These are phyloP conservation scores for Thymus quinquecostatus DNA, from an alignment of 257 asterid genomes.

Conservation along the genomic window DNA sequence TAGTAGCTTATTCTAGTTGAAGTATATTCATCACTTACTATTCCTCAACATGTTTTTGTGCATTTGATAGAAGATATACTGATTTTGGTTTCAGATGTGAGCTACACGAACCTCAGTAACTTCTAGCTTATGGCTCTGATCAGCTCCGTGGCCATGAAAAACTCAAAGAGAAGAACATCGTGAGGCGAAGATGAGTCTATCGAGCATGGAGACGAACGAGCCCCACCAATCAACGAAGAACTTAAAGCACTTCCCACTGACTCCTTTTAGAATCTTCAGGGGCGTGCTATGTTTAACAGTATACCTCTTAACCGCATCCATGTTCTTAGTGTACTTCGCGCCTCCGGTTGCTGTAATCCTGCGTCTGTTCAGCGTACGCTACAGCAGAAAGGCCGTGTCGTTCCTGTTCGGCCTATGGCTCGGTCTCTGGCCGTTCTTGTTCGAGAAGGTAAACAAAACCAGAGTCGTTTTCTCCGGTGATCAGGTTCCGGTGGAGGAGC, in stretches of 20 bases:
- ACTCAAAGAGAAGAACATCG: conserved; percentile 14
- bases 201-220: conserved; percentile 26
- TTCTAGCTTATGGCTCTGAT: conserved; percentile 15
- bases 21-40: no score
- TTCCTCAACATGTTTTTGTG: no score
- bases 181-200: conserved; percentile 17
- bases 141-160: conserved; percentile 6
- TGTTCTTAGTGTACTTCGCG: conserved; percentile 67
- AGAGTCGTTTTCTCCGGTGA: conserved; percentile 86
- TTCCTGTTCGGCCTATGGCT: conserved; percentile 81
- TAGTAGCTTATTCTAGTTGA: no score
- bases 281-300: conserved; percentile 65
- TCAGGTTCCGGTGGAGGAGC: conserved; percentile 65
- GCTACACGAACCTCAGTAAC: conserved; percentile 3
- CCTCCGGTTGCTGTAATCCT: conserved; percentile 54
- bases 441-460: conserved; percentile 83
- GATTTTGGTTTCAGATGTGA: conserved; percentile 32
- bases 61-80: neutral
- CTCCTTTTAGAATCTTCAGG: conserved; percentile 64
- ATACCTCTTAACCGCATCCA: conserved; percentile 71
- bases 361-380: conserved; percentile 68
- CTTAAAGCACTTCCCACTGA: conserved; percentile 63
- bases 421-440: conserved; percentile 93
- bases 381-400: conserved; percentile 73
- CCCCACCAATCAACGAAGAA: conserved; percentile 45